A percentile compares a stretch with the other conserved stretches of the same genome.
These are phyloP conservation scores for Xylariaceae sp. DNA, from an alignment of 2,329 filamentous ascomycete genomes.

Conservation along the genomic window DNA sequence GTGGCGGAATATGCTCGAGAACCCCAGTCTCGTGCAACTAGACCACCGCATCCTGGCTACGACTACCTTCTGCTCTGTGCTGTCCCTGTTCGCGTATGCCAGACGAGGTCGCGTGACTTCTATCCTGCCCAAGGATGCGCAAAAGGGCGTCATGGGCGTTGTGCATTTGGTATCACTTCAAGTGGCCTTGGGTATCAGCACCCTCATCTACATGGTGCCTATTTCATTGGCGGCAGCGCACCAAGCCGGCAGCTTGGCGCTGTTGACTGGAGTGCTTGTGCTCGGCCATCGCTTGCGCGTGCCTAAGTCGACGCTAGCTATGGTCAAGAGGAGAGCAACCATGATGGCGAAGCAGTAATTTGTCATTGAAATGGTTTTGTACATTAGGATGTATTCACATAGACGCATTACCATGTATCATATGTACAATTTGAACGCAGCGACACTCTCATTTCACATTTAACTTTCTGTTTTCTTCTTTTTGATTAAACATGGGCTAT, in stretches of 20 bases:
- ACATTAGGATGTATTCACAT: background rate
- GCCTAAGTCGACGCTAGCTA: slow-evolving; percentile 58
- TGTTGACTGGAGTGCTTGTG: slow-evolving; percentile 78
- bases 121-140: slow-evolving; percentile 59
- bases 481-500: slow-evolving; percentile 2
- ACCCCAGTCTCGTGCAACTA: slow-evolving; percentile 90
- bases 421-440: slow-evolving; percentile 11
- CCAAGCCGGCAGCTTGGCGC: slow-evolving; percentile 82
- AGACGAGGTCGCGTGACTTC: slow-evolving; percentile 56
- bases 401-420: slow-evolving; percentile 14
- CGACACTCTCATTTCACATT: slow-evolving; percentile 14
- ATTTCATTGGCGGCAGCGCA: slow-evolving; percentile 83
- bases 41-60: slow-evolving; percentile 91
- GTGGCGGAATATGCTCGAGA: slow-evolving; percentile 98
- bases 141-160: slow-evolving; percentile 70
- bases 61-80: slow-evolving; percentile 77
- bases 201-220: slow-evolving; percentile 90
- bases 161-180: slow-evolving; percentile 80
- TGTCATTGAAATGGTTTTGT: background rate
- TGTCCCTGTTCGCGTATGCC: slow-evolving; percentile 77
- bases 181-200: slow-evolving; percentile 81
- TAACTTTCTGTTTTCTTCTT: slow-evolving; percentile 1
- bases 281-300: slow-evolving; percentile 75
- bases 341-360: background rate
- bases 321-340: slow-evolving; percentile 47